These are phyloP conservation scores for Craspedostauros australis DNA, from an alignment of 108 stramenopile genomes.

Conservation along the genomic window DNA sequence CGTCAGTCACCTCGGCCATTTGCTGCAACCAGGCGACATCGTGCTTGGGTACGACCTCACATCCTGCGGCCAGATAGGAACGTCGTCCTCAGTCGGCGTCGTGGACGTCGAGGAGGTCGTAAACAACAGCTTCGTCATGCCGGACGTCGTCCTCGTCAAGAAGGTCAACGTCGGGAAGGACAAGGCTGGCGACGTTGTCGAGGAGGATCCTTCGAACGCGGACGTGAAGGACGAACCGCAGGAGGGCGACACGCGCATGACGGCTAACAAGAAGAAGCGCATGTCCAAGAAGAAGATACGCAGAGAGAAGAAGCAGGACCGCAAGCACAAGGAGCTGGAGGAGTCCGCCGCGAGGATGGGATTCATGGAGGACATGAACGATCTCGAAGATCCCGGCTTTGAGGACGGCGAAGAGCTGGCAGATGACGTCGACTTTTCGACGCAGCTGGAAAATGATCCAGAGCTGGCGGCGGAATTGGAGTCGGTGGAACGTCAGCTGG, in stretches of 20 bases:
- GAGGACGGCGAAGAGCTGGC: conserved; percentile 23
- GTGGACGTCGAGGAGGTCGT: conserved; percentile 26
- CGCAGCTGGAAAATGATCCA: conserved; percentile 43
- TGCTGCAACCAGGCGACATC: conserved; percentile 88
- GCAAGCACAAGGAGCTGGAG: conserved; percentile 53
- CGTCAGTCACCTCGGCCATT: conserved; percentile 90
- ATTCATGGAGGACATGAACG: conserved; percentile 53
- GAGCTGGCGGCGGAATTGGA: conserved; percentile 61
- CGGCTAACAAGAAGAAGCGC: conserved; percentile 9
- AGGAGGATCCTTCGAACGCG: neutral
- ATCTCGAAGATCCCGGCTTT: conserved; percentile 26
- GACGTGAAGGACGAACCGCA: neutral
- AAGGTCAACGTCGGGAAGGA: conserved; percentile 61
- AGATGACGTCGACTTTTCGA: conserved; percentile 33
- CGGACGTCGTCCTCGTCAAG: conserved; percentile 93
- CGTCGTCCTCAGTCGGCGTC: conserved; percentile 20
- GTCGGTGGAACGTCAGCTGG: conserved; percentile 52
- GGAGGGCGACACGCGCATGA: conserved; percentile 9
- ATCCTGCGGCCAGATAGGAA: no score
- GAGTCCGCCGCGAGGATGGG: conserved; percentile 84
- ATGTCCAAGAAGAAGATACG: conserved; percentile 50
- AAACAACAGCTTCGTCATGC: conserved; percentile 60
- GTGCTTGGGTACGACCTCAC: conserved; percentile 94
- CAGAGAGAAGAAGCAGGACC: conserved; percentile 58
- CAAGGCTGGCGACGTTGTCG: conserved; percentile 4